These are phyloP conservation scores for Mallotus nudiflorus DNA, from an alignment of 345 rosid species.

Conservation along the genomic window DNA sequence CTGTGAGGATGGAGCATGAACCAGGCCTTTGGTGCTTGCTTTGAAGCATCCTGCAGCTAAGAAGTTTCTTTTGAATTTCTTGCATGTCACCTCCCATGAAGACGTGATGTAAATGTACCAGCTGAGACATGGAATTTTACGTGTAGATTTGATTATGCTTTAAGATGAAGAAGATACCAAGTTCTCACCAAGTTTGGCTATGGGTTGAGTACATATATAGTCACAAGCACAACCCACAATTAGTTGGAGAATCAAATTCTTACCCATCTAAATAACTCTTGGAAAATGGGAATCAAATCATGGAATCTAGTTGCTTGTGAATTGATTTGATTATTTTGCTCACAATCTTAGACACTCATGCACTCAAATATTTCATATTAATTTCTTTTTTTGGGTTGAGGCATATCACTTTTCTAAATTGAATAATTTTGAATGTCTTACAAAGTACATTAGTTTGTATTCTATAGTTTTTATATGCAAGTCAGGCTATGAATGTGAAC, in stretches of 20 bases:
- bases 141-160: neutral
- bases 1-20: neutral
- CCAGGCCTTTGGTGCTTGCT: neutral
- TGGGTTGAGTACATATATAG: no score
- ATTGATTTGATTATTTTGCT: neutral
- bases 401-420: neutral
- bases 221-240: no score
- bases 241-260: no score
- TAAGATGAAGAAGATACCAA: neutral
- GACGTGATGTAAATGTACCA: neutral
- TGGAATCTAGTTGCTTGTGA: neutral
- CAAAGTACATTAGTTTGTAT: neutral
- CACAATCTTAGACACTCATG: no score
- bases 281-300: neutral
- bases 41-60: neutral
- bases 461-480: conserved; percentile 1
- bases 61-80: neutral
- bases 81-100: no score
- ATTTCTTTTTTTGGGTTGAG: neutral
- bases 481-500: neutral
- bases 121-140: neutral
- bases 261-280: no score
- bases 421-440: neutral
- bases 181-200: neutral
- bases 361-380: neutral